Evolutionary conservation across 306 rosid genomes (phyloP).

Genomic region (Pachyrhizus erosus): DNA sequence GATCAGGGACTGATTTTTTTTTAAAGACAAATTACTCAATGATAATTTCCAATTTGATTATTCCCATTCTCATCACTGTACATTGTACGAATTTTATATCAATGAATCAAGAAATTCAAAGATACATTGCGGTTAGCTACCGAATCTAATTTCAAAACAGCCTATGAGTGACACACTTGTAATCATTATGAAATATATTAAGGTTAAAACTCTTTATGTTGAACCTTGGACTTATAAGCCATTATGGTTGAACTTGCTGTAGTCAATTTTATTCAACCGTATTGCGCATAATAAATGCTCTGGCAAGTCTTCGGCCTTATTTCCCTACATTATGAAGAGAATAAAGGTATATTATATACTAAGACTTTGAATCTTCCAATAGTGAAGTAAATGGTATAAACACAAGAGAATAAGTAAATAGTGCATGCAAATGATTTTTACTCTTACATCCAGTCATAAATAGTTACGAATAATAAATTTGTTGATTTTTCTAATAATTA

Average conservation of each 20-base stretch:
- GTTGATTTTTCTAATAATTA: not conserved
- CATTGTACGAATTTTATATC: constrained; percentile 22
- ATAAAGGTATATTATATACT: constrained; percentile 25
- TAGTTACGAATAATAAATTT: not conserved
- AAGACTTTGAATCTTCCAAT: constrained; percentile 10
- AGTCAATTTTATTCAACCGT: constrained; percentile 74
- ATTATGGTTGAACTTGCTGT: constrained; percentile 57
- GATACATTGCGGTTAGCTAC: constrained; percentile 32
- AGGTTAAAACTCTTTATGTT: constrained; percentile 27
- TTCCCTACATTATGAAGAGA: constrained; percentile 59
- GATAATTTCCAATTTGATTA: constrained; percentile 28
- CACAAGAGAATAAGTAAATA: not conserved
- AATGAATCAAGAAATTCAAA: constrained; percentile 34
- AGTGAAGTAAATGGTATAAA: not conserved
- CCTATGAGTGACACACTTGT: constrained; percentile 27
- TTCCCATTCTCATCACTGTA: constrained; percentile 33
- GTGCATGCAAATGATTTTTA: not conserved
- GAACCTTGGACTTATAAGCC: constrained; percentile 48
- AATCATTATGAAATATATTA: constrained; percentile 13
- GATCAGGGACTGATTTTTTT: not conserved
- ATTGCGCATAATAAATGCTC: constrained; percentile 80
- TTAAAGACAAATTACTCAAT: constrained; percentile 23
- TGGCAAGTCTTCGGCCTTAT: constrained; percentile 88
- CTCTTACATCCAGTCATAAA: not conserved
- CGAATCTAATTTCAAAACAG: constrained; percentile 25